Evolutionary conservation across 495 filamentous ascomycete genomes (phyloP), one percentile per base, ranked within the genome.

Genomic region (Pseudevernia furfuracea): DNA sequence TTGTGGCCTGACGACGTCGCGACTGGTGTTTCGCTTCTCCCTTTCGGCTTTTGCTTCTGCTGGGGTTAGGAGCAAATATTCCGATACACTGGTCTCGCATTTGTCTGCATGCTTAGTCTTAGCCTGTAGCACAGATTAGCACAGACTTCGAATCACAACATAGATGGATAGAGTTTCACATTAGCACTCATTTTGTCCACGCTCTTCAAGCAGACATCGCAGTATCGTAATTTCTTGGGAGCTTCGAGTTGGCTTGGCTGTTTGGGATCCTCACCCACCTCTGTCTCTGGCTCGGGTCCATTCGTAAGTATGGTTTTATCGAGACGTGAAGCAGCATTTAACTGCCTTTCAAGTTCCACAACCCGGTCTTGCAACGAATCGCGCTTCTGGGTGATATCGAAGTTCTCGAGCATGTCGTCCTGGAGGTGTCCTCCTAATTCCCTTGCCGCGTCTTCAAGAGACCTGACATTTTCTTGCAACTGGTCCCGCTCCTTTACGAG

Each of bases 21-120:
- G 38, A 19, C 19, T n/a, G 12, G 7, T 43, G n/a, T 28, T 59
- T 30, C 34, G 58, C n/a, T 44, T 61, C 43, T 41, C 34, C 21
- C 59, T 48, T n/a, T 37, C 19, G 3, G 15, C 21, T 14, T 43
- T 53, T 38, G 60, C 60, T 43, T 62, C 48, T 62, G 30, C 25
- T 1, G 36, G 21, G 12, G 32, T 53, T 1, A 62, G 17, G 48
- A 38, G 28, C 8, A 32, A 3, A 23, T 56, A 62, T 1, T 37
- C 46, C 2, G 60, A 44, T 11, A 39, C 34, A 9, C 36, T 55
- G 5, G 48, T 62, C 30, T 53, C 46, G 48, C 60, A 62, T 43
- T 62, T 62, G 12, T 49, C 60, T 32, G 60, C 60, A 30, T 62
- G 60, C 48, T 62, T 55, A 17, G 25, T 56, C 17, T 55, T 56